phyloP scores from a whole-genome alignment of 768 basidiomycete genomes.

The Neoboletus magnificus region DNA sequence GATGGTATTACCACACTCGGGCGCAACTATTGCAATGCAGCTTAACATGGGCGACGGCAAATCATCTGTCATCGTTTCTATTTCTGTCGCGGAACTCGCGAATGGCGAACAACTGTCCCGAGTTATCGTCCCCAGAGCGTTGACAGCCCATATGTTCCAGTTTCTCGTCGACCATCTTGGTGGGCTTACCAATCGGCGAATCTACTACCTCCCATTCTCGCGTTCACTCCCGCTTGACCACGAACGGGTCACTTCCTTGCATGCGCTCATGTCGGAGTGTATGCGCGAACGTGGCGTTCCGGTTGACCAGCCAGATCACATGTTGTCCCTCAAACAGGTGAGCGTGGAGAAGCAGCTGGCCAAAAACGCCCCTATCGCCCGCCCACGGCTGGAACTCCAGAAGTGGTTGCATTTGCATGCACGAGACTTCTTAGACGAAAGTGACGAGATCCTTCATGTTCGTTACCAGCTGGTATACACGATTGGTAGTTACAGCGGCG shows the following conservation, averaged over 20 bases:
- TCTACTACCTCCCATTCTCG: conserved; percentile 48
- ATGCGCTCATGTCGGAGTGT: conserved; percentile 36
- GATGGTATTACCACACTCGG: conserved; percentile 40
- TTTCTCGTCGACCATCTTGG: conserved; percentile 39
- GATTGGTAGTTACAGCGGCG: conserved; percentile 23
- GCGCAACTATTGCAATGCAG: conserved; percentile 40
- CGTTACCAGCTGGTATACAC: conserved; percentile 36
- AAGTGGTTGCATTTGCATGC: conserved; percentile 15
- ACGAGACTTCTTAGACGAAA: conserved; percentile 25
- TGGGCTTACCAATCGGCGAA: conserved; percentile 41
- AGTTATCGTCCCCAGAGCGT: conserved; percentile 45
- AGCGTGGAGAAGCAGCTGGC: conserved; percentile 34
- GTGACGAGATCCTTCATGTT: conserved; percentile 27
- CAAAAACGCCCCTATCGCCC: not conserved
- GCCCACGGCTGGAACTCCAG: conserved; percentile 20
- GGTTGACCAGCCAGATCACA: conserved; percentile 49
- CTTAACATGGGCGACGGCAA: conserved; percentile 61
- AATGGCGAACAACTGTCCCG: conserved; percentile 41
- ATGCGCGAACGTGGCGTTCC: conserved; percentile 37
- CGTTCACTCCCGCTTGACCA: conserved; percentile 29
- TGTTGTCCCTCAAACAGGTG: conserved; percentile 47
- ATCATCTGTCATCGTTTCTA: conserved; percentile 45
- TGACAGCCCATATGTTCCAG: conserved; percentile 45
- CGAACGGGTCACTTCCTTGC: conserved; percentile 20
- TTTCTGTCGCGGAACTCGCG: conserved; percentile 39